Evolutionary conservation across 2,329 filamentous ascomycete species (phyloP).

Genomic region (Calonectria leucothoes): DNA sequence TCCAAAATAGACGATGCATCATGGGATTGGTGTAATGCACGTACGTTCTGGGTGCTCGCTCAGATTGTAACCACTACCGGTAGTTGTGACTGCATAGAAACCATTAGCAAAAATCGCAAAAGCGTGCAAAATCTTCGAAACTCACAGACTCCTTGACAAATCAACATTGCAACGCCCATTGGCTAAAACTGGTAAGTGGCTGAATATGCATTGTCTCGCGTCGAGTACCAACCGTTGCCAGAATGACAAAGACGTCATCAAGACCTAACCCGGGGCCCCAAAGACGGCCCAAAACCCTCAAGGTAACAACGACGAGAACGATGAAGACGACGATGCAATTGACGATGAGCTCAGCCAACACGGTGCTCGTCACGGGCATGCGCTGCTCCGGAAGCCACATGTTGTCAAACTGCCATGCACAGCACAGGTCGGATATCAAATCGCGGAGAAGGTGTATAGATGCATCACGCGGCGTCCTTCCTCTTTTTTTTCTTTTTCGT

Average conservation of each 20-base stretch:
- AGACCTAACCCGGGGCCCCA: constrained; percentile 47
- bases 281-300: constrained; percentile 43
- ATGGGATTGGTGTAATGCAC: not conserved
- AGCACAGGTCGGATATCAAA: too few relatives aligned
- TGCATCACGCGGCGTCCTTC: not conserved
- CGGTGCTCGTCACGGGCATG: constrained; percentile 35
- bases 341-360: constrained; percentile 43
- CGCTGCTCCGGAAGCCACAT: constrained; percentile 30
- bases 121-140: not conserved
- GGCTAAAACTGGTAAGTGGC: constrained; percentile 33
- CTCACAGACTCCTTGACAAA: constrained; percentile 42
- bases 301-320: constrained; percentile 41
- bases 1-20: not conserved
- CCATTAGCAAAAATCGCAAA: not conserved
- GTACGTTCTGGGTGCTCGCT: constrained; percentile 31
- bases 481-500: not conserved
- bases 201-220: not conserved
- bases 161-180: constrained; percentile 41
- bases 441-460: not conserved
- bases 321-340: constrained; percentile 47
- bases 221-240: constrained; percentile 35
- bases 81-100: constrained; percentile 29
- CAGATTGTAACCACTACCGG: constrained; percentile 40
- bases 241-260: constrained; percentile 46
- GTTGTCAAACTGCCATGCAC: constrained; percentile 3